Evolutionary conservation across 164 flowering plant genomes (phyloP).

Genomic region (Cinnamomum micranthum): DNA sequence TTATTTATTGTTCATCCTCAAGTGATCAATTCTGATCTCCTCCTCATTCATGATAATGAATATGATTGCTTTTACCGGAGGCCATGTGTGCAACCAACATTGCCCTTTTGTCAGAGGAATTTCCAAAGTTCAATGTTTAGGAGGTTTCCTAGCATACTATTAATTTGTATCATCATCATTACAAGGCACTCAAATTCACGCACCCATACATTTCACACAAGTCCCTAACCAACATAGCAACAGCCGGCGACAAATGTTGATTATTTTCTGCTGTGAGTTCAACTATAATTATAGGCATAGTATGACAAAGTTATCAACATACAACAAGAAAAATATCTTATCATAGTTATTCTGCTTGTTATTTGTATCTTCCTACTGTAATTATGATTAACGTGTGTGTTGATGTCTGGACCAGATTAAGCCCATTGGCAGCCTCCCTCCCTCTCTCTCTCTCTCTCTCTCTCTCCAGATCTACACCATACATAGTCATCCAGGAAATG

Average conservation of each 20-base stretch:
- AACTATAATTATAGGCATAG: not conserved
- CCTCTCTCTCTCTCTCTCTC: too few species aligned
- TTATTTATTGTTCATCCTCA: too few species aligned
- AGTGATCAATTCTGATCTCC: not conserved
- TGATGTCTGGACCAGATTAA: not conserved
- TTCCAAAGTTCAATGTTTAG: not conserved
- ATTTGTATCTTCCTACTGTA: not conserved
- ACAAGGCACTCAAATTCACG: too few species aligned
- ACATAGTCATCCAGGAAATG: not conserved
- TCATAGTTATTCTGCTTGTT: not conserved
- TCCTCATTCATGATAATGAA: not conserved
- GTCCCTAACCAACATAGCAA: too few species aligned
- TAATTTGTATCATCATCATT: too few species aligned
- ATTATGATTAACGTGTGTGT: not conserved
- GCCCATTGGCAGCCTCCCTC: not conserved
- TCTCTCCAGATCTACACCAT: not conserved
- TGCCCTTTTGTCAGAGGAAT: not conserved
- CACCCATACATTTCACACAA: too few species aligned
- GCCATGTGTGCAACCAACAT: not conserved
- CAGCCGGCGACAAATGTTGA: too few species aligned
- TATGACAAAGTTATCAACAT: not conserved
- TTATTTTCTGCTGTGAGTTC: not conserved
- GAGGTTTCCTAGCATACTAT: not conserved
- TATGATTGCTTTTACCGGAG: not conserved
- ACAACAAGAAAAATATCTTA: not conserved